These are phyloP conservation scores for Hypoxylon sp. DNA, from an alignment of 2,329 filamentous ascomycete species.

Conservation along the genomic window DNA sequence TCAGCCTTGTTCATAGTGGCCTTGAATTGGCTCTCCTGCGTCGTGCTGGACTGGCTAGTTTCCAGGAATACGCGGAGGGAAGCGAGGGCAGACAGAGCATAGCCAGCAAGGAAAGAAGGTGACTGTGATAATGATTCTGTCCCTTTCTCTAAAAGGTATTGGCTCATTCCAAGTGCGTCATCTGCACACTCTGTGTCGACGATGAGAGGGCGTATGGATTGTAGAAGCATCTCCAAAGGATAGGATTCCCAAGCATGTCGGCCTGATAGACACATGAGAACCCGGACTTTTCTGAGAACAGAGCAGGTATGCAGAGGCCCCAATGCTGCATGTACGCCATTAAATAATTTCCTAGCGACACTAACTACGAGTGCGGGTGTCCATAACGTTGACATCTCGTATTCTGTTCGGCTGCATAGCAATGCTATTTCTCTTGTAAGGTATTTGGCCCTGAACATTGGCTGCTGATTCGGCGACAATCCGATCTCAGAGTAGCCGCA, in stretches of 20 bases:
- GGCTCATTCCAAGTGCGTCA: conserved; percentile 86
- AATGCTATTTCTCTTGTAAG: conserved; percentile 81
- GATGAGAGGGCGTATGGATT: conserved; percentile 81
- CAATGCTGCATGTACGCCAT: conserved; percentile 83
- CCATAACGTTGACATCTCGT: conserved; percentile 76
- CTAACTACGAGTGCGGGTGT: conserved; percentile 79
- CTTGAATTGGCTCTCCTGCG: conserved; percentile 85
- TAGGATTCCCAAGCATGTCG: conserved; percentile 80
- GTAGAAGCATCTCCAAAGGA: conserved; percentile 89
- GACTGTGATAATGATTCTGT: conserved; percentile 70
- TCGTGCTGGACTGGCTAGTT: conserved; percentile 81
- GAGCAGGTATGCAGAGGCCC: conserved; percentile 90
- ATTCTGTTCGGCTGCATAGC: conserved; percentile 78
- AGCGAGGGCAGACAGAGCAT: conserved; percentile 81
- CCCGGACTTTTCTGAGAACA: conserved; percentile 85
- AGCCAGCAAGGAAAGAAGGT: conserved; percentile 84
- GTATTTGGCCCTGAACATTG: conserved; percentile 83
- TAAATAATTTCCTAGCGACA: conserved; percentile 81
- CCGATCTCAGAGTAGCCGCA: conserved; percentile 74
- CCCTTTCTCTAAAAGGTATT: conserved; percentile 83
- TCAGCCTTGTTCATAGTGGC: conserved; percentile 81
- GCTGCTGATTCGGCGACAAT: conserved; percentile 85
- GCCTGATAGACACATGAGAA: conserved; percentile 84
- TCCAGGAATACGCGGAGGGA: conserved; percentile 82
- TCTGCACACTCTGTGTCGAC: conserved; percentile 89